Conservation (phyloP, 1,284 basidiomycete genomes). For the Ganoderma leucocontextum region DNA sequence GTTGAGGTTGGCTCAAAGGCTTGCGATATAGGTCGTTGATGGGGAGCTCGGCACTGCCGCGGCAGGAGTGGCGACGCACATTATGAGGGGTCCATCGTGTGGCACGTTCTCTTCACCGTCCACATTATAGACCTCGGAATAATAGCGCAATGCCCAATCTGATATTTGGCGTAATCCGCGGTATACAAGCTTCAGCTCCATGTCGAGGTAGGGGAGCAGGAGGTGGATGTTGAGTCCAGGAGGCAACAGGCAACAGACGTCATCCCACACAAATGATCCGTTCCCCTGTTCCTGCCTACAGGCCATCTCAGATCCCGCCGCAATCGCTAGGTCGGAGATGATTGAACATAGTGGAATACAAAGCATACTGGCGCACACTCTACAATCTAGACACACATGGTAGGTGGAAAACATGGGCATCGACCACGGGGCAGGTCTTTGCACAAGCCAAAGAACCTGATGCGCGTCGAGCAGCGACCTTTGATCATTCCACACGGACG, state of each 20-base stretch:
- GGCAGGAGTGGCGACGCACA: slow-evolving; percentile 61
- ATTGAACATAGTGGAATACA: slow-evolving; percentile 27
- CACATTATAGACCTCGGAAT: slow-evolving; percentile 73
- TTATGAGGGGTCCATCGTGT: slow-evolving; percentile 82
- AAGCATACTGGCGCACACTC: slow-evolving; percentile 29
- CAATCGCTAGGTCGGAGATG: neutral
- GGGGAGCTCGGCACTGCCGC: neutral
- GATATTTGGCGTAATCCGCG: slow-evolving; percentile 71
- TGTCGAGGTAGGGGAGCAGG: slow-evolving; percentile 26
- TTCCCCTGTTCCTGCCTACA: neutral
- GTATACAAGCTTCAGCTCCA: slow-evolving; percentile 65
- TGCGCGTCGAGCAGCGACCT: slow-evolving; percentile 87
- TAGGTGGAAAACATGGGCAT: slow-evolving; percentile 36
- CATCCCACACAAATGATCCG: slow-evolving; percentile 3
- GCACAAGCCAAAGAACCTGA: slow-evolving; percentile 54
- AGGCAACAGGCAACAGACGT: neutral
- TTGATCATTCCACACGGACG: slow-evolving; percentile 46
- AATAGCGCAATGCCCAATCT: slow-evolving; percentile 73
- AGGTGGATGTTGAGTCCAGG: neutral
- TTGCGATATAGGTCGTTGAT: neutral
- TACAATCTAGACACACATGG: slow-evolving; percentile 27
- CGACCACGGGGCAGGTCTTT: slow-evolving; percentile 80
- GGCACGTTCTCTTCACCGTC: slow-evolving; percentile 83
- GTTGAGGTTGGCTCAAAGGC: neutral
- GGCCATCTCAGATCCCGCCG: neutral